A percentile compares a stretch with the other conserved stretches of the same genome.
Conservation (phyloP, 176 grass and related monocot genomes). For the Phyllostachys edulis region DNA sequence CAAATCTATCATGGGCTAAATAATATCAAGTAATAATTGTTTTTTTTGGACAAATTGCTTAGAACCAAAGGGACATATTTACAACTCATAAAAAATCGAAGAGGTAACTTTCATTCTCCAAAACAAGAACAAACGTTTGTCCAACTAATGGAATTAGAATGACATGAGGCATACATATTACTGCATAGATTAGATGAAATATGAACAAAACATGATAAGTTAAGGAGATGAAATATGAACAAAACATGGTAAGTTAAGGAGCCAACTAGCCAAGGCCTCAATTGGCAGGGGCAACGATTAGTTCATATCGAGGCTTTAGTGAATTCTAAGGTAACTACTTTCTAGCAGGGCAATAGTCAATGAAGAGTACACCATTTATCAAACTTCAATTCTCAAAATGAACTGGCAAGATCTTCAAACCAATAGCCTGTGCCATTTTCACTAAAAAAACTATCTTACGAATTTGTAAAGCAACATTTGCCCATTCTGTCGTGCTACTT, state of each 20-base stretch:
- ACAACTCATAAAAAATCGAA: neutral
- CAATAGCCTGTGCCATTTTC: neutral
- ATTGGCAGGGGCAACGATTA: neutral
- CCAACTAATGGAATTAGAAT: neutral
- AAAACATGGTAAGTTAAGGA: neutral
- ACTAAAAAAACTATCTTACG: neutral
- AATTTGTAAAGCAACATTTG: neutral
- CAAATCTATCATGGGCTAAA: neutral
- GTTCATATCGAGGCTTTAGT: neutral
- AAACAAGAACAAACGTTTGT: neutral
- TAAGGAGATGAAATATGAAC: too few species aligned
- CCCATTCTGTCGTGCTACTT: neutral
- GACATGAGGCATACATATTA: neutral
- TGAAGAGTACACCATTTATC: neutral
- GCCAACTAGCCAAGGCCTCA: neutral
- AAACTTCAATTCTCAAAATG: neutral
- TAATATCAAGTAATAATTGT: neutral
- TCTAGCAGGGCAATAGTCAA: neutral
- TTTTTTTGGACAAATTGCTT: slow-evolving; percentile 11
- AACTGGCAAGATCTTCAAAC: neutral
- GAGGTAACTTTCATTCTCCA: neutral
- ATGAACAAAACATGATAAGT: neutral
- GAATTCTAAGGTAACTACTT: neutral
- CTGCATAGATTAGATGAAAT: neutral
- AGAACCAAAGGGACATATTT: neutral